Percentiles rank a stretch among this genome's conserved stretches.
These are phyloP conservation scores for Primulina eburnea DNA, from an alignment of 257 asterid genomes.

Conservation along the genomic window DNA sequence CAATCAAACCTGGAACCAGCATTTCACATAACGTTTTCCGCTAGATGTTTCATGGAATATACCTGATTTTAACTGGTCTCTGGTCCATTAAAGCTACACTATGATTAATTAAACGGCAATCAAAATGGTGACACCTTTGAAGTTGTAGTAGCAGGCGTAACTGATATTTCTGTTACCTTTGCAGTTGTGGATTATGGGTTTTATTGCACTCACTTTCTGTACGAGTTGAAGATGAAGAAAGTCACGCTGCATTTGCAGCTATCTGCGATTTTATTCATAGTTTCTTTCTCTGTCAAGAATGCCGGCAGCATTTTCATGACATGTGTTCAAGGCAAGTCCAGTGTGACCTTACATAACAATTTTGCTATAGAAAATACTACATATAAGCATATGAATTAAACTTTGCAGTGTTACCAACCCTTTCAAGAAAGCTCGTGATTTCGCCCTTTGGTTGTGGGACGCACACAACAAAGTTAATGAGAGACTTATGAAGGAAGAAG, in stretches of 20 bases:
- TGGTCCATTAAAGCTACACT: background rate
- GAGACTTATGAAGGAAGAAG: slow-evolving; percentile 75
- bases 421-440: slow-evolving; percentile 64
- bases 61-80: background rate
- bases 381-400: slow-evolving; percentile 14
- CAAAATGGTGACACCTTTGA: slow-evolving; percentile 19
- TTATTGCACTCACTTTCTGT: slow-evolving; percentile 86
- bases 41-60: slow-evolving; percentile 7
- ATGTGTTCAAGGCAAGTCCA: slow-evolving; percentile 80
- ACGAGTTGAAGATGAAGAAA: slow-evolving; percentile 79
- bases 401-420: slow-evolving; percentile 67
- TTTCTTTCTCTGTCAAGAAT: slow-evolving; percentile 89
- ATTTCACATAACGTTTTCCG: background rate
- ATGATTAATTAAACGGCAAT: background rate
- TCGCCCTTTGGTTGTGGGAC: slow-evolving; percentile 81
- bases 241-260: slow-evolving; percentile 66
- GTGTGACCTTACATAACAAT: slow-evolving; percentile 10
- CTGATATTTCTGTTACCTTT: slow-evolving; percentile 25
- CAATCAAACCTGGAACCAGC: slow-evolving; percentile 11
- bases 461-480: slow-evolving; percentile 85
- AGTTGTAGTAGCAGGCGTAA: slow-evolving; percentile 13
- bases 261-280: slow-evolving; percentile 69
- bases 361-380: background rate
- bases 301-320: slow-evolving; percentile 75
- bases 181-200: slow-evolving; percentile 98